Evolutionary conservation across 169 alveolate genomes (phyloP), one percentile per base, ranked within the genome.

Genomic region (Cystoisospora suis): DNA sequence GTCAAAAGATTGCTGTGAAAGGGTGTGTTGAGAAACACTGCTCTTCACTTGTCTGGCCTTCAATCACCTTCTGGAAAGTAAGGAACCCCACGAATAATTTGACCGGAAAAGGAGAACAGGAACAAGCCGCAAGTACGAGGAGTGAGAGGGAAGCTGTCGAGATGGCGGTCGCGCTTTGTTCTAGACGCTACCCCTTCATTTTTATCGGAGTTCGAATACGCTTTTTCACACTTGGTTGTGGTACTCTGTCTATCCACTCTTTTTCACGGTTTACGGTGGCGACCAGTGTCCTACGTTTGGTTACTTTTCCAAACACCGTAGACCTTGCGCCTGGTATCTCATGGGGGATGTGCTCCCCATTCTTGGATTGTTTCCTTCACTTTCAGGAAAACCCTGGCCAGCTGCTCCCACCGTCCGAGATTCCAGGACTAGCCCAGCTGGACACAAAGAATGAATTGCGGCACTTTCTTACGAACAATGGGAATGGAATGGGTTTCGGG

Each of bases 391-490:
- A 91, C 49, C 94, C 94, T 3, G 49, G 65, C 27, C 81, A 44
- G 45, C 75, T 86, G 75, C 34, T 95, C 75, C 93, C 89, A 53
- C 98, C 98, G 9, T 80, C 88, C 87, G 96, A 95, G 32, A 97
- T 98, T 38, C 99, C 98, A 2, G 99, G 99, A 20, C 92, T 98
- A 56, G 93, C 95, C 99, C 97, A 86, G 97, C 98, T 9, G 99
- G 99, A 0, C 98, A 98, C 98, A 95, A 93, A 46, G 94, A 96
- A 86, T 94, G 95, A 47, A 95, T 87, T 47, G 93, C 53, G 29
- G 3, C 38, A 3, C 59, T 81, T 27, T 79, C 40, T 83, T 1
- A 1, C 77, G 3, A 32, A 36, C 3, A 44, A 44, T 12, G 61
- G 61, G 20, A 20, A 20, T 20, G 61, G n/a, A 49, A 20, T 9